Percentiles rank a stretch among this genome's conserved stretches.
Conservation (phyloP, 2,329 filamentous ascomycete species). For the Claviceps purpurea region DNA sequence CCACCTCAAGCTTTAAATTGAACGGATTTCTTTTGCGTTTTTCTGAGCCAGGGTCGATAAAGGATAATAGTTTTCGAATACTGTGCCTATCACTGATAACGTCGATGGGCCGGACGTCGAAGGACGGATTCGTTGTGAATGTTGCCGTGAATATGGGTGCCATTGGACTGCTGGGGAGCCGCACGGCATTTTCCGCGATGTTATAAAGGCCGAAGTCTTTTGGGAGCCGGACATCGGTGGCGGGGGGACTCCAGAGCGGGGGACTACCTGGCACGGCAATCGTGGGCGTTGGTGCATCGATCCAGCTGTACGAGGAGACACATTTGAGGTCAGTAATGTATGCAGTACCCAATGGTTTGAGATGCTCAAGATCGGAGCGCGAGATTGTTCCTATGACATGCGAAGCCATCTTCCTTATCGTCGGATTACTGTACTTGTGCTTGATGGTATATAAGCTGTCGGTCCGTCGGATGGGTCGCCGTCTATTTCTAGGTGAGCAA, state of each 20-base stretch:
- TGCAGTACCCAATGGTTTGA: not conserved
- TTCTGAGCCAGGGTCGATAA: constrained; percentile 19
- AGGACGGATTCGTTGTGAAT: constrained; percentile 22
- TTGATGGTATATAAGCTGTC: not conserved
- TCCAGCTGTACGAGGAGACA: constrained; percentile 38
- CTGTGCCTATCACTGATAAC: constrained; percentile 33
- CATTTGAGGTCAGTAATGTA: constrained; percentile 23
- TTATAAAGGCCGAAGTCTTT: constrained; percentile 27
- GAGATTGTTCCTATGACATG: not conserved
- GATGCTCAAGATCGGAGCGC: not conserved
- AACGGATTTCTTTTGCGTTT: constrained; percentile 19
- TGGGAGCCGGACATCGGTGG: constrained; percentile 11
- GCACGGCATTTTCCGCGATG: constrained; percentile 31
- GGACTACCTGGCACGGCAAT: constrained; percentile 30
- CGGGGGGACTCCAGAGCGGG: constrained; percentile 21
- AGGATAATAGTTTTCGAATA: constrained; percentile 33
- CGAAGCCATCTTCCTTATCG: not conserved
- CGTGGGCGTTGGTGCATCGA: constrained; percentile 24
- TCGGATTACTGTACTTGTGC: not conserved
- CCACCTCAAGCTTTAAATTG: constrained; percentile 26
- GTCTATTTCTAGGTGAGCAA: too few species aligned
- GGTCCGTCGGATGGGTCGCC: not conserved
- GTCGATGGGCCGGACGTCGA: constrained; percentile 24
- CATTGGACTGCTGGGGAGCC: constrained; percentile 27
- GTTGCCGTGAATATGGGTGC: constrained; percentile 33